Percentiles rank a stretch among this genome's conserved stretches.
phyloP scores from a whole-genome alignment of 179 eudicot genomes.

The Nepenthes alata region DNA sequence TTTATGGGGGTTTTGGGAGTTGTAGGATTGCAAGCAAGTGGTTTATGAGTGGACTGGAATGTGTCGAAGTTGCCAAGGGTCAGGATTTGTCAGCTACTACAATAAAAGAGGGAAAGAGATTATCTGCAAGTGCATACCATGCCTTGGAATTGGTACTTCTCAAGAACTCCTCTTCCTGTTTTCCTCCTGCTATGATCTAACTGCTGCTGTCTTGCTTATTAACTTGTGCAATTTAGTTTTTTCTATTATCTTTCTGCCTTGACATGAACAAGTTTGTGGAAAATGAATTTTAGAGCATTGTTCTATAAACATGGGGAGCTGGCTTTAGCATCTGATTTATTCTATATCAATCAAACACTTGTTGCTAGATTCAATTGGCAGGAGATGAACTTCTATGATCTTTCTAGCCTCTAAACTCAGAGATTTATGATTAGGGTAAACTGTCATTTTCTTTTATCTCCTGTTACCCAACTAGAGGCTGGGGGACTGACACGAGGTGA shows the following conservation, averaged over 20 bases:
- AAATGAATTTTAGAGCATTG: no score
- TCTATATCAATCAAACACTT: no score
- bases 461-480: no score
- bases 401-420: no score
- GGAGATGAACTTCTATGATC: no score
- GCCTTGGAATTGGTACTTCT: conserved; percentile 70
- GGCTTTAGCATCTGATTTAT: no score
- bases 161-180: conserved; percentile 3
- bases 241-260: not conserved
- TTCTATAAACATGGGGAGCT: no score
- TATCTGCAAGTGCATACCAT: conserved; percentile 88
- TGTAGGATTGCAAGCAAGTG: conserved; percentile 74
- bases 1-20: conserved; percentile 4
- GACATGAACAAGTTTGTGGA: no score
- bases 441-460: no score
- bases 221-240: not conserved
- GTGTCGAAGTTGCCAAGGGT: conserved; percentile 93
- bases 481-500: no score
- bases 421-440: no score
- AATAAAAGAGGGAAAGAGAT: conserved; percentile 70
- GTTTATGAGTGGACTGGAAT: conserved; percentile 97
- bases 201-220: not conserved
- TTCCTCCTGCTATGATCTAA: not conserved
- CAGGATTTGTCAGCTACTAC: conserved; percentile 67
- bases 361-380: no score